Evolutionary conservation across 2,329 filamentous ascomycete species (phyloP).

Genomic region (Allantophomopsis cytisporea): DNA sequence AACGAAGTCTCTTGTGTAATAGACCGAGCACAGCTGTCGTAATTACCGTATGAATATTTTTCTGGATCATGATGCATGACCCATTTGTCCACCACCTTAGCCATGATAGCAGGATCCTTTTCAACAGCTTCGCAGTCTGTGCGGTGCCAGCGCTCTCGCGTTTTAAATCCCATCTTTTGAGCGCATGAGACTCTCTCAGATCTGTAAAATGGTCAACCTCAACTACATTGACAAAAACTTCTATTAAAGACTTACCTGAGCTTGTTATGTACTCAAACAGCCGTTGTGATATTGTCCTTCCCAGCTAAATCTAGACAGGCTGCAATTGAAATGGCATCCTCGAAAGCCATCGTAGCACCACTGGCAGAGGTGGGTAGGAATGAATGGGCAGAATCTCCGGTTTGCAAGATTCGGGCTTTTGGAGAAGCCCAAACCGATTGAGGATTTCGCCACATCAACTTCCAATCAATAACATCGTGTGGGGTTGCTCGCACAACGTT

Average conservation of each 20-base stretch:
- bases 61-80: conserved; percentile 11
- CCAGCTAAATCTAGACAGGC: conserved; percentile 15
- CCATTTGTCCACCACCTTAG: conserved; percentile 9
- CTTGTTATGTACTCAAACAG: too few species aligned
- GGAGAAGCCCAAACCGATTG: conserved; percentile 15
- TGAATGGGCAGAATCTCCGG: conserved; percentile 25
- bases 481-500: conserved; percentile 11
- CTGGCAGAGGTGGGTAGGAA: conserved; percentile 23
- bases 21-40: conserved; percentile 4
- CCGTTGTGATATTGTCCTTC: conserved; percentile 5
- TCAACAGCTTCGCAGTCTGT: conserved; percentile 10
- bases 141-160: not conserved
- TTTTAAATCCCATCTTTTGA: conserved; percentile 11
- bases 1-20: too few species aligned
- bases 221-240: conserved; percentile 7
- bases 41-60: conserved; percentile 10
- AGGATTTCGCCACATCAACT: conserved; percentile 15
- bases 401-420: conserved; percentile 15
- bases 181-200: conserved; percentile 10
- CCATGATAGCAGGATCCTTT: conserved; percentile 10
- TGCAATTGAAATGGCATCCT: conserved; percentile 23
- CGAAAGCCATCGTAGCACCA: conserved; percentile 23
- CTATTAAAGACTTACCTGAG: too few species aligned
- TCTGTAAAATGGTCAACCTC: conserved; percentile 5
- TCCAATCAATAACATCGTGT: conserved; percentile 17